Conservation (phyloP, 139 green algal genomes). For the Picochlorum sp. region DNA sequence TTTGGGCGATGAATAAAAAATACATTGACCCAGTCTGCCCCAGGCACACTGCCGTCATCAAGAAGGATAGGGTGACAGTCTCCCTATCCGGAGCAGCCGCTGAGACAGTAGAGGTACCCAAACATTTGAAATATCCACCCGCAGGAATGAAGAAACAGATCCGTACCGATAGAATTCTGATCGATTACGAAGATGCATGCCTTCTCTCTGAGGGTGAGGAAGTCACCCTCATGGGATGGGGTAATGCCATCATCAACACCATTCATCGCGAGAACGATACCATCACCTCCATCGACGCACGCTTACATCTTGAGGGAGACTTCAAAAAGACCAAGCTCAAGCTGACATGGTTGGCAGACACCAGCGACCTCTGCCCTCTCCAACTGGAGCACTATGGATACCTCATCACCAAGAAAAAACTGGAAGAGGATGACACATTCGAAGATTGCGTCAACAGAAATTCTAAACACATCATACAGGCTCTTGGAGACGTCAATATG, state of each 20-base stretch:
- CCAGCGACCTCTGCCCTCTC: conserved; percentile 34
- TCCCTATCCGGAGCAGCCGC: conserved; percentile 46
- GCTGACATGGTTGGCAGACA: conserved; percentile 88
- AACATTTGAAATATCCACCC: conserved; percentile 86
- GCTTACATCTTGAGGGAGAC: conserved; percentile 80
- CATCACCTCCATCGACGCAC: conserved; percentile 16
- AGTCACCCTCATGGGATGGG: conserved; percentile 98
- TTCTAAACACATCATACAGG: conserved; percentile 39
- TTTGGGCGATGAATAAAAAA: conserved; percentile 98
- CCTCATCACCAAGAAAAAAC: conserved; percentile 92
- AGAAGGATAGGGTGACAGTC: conserved; percentile 42
- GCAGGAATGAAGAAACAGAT: conserved; percentile 68
- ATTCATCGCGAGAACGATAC: conserved; percentile 7
- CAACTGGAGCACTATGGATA: conserved; percentile 78
- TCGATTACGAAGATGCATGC: conserved; percentile 83
- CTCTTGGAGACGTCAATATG: conserved; percentile 93
- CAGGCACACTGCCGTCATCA: conserved; percentile 79
- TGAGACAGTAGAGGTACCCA: conserved; percentile 49
- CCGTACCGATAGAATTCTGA: conserved; percentile 41
- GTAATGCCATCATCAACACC: conserved; percentile 78
- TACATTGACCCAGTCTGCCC: conserved; percentile 74
- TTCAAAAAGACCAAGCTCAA: conserved; percentile 96
- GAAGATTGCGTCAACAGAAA: conserved; percentile 57
- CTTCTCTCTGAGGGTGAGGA: conserved; percentile 73
- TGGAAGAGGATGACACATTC: conserved; percentile 90